Evolutionary conservation across 2,329 filamentous ascomycete genomes (phyloP).

Genomic region (Seiridium cupressi): DNA sequence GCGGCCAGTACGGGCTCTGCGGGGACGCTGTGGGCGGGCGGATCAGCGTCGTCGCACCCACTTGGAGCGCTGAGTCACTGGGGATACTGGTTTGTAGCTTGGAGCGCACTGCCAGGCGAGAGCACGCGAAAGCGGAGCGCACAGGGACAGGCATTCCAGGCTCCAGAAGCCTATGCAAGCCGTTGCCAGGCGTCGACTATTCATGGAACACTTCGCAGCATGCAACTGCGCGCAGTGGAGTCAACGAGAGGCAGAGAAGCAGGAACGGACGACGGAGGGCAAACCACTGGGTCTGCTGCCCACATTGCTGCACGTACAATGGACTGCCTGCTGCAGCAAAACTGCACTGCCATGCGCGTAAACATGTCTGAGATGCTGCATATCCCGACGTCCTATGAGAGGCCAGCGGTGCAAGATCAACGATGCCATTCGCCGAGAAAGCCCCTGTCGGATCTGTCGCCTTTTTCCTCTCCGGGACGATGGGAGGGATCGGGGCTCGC

Average conservation of each 20-base stretch:
- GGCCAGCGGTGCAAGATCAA: constrained; percentile 24
- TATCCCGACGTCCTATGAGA: constrained; percentile 39
- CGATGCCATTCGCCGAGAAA: constrained; percentile 32
- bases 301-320: background rate
- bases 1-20: constrained; percentile 23
- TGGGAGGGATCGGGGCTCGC: background rate
- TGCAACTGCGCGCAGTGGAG: background rate
- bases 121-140: constrained; percentile 7
- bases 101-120: background rate
- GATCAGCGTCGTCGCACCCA: constrained; percentile 8
- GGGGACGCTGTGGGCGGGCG: constrained; percentile 15
- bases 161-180: background rate
- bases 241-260: background rate
- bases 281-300: background rate
- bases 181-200: constrained; percentile 3
- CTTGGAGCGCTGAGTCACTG: constrained; percentile 19
- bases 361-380: constrained; percentile 37
- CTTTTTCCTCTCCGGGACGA: constrained; percentile 21
- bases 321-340: constrained; percentile 18
- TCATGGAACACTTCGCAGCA: background rate
- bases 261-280: constrained; percentile 1
- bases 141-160: background rate
- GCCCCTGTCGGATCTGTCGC: constrained; percentile 20
- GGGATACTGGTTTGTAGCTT: background rate
- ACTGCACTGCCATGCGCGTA: constrained; percentile 45